Evolutionary conservation across 2,329 filamentous ascomycete species (phyloP), one percentile per base, ranked within the genome.

Genomic region (Grosmannia serpens): DNA sequence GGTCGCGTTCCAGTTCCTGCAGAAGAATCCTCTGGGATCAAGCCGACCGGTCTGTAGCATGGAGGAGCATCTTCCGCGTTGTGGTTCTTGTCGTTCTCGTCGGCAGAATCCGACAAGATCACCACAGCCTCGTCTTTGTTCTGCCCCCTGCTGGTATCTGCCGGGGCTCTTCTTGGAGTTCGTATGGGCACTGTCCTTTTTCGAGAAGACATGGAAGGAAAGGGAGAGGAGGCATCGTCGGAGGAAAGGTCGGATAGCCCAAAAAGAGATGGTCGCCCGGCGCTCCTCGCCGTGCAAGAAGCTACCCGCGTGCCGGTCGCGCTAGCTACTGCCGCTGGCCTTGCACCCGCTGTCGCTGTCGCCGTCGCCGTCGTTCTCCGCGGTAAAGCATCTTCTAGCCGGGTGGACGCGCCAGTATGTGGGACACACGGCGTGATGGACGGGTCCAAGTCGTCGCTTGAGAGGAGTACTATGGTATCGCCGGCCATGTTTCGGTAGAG

Each of bases 371-470:
- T 35, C 27, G 29, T 33, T 35, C 22, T 38, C 11, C 6, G 31
- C 11, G 51, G 22, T 6, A 22, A 10, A 8, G 3, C 31, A 8
- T 38, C 15, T 8, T 53, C 22, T 10, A 6, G 22, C 31, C 51
- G 9, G 20, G 20, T 9, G 26, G 51, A 13, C 15, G 22, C 20
- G 11, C 3, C n/a, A 1, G 20, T 24, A 3, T 13, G 4, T n/a
- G 31, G 15, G 27, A 53, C 51, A 10, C 1, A 5, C 10, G 52
- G 52, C 22, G 53, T 6, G 20, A 20, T 13, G 5, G 22, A 9
- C 38, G 53, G n/a, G 24, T 58, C 58, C 5, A 47, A 52, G 20
- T 62, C 60, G 29, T 61, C 60, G 29, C 58, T 60, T 22, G 60
- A 62, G 27, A 61, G 47, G 1, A 60, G 35, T 20, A 62, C 38